A percentile compares a stretch with the other conserved stretches of the same genome.
Conservation (phyloP, 2,329 filamentous ascomycete genomes). For the Teratosphaeria viscida region DNA sequence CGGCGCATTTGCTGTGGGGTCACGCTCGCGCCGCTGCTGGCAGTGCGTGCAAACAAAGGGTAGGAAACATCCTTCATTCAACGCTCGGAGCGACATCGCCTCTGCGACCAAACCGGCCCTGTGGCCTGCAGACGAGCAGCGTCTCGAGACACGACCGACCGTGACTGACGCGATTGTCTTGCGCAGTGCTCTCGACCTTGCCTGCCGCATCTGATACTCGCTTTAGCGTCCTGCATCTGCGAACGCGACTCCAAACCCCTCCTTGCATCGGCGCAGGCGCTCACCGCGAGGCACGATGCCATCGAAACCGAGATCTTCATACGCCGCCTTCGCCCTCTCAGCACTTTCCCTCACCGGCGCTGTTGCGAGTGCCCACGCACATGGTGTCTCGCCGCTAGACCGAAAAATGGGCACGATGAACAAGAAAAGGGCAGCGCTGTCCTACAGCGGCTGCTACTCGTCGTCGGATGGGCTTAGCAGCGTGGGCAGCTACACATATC, state of each 20-base stretch:
- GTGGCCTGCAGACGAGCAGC: neutral
- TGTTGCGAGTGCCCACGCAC: slow-evolving; percentile 1
- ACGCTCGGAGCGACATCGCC: neutral
- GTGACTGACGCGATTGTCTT: neutral
- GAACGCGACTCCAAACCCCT: neutral
- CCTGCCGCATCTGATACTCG: neutral
- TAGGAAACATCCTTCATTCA: neutral
- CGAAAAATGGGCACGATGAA: neutral
- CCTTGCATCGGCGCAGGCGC: slow-evolving; percentile 11
- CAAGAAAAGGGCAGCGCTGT: slow-evolving; percentile 3
- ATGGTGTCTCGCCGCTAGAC: neutral
- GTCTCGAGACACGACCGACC: neutral
- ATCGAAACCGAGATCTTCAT: slow-evolving; percentile 12
- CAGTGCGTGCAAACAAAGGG: neutral
- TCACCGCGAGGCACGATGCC: slow-evolving; percentile 9
- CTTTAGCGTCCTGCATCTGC: neutral
- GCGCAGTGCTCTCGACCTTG: neutral
- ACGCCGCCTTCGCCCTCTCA: slow-evolving; percentile 5
- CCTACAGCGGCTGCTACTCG: slow-evolving; percentile 42
- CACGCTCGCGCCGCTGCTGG: neutral
- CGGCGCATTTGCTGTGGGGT: neutral
- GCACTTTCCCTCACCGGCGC: slow-evolving; percentile 5
- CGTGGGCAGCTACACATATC: slow-evolving; percentile 41
- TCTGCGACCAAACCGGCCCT: neutral
- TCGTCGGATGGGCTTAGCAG: slow-evolving; percentile 37